Evolutionary conservation across 1,139 yeast genomes (phyloP).

Genomic region (Pichia sp.): DNA sequence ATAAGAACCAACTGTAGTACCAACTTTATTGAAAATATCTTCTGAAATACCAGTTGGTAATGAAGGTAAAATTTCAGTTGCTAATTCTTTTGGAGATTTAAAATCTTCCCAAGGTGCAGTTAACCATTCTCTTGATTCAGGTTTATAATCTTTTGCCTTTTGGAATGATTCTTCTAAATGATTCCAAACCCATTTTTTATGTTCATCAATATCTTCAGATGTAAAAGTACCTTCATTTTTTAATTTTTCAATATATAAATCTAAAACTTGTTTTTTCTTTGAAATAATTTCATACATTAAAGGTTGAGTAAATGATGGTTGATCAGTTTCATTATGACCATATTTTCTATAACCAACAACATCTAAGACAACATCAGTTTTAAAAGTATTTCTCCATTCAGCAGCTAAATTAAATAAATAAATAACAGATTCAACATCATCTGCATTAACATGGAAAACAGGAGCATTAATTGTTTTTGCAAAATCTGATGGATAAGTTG

Average conservation of each 20-base stretch:
- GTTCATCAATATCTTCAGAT: slow-evolving; percentile 85
- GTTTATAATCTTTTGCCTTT: slow-evolving; percentile 83
- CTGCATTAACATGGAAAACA: slow-evolving; percentile 98
- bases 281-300: slow-evolving; percentile 91
- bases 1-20: slow-evolving; percentile 70
- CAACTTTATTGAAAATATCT: slow-evolving; percentile 66
- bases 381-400: slow-evolving; percentile 96
- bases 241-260: slow-evolving; percentile 75
- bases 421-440: slow-evolving; percentile 90
- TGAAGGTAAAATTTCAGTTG: slow-evolving; percentile 92
- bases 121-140: slow-evolving; percentile 95
- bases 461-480: slow-evolving; percentile 97
- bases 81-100: slow-evolving; percentile 95
- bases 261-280: slow-evolving; percentile 81
- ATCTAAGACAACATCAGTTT: slow-evolving; percentile 92
- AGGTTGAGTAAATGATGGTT: slow-evolving; percentile 98
- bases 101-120: slow-evolving; percentile 99
- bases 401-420: slow-evolving; percentile 95
- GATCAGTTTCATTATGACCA: slow-evolving; percentile 99
- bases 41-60: slow-evolving; percentile 90
- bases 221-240: slow-evolving; percentile 85
- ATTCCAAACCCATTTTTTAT: slow-evolving; percentile 97
- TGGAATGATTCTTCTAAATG: slow-evolving; percentile 82
- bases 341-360: slow-evolving; percentile 97
- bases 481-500: slow-evolving; percentile 96